Evolutionary conservation across 345 rosid species (phyloP), one percentile per base, ranked within the genome.

Genomic region (Laguncularia racemosa): DNA sequence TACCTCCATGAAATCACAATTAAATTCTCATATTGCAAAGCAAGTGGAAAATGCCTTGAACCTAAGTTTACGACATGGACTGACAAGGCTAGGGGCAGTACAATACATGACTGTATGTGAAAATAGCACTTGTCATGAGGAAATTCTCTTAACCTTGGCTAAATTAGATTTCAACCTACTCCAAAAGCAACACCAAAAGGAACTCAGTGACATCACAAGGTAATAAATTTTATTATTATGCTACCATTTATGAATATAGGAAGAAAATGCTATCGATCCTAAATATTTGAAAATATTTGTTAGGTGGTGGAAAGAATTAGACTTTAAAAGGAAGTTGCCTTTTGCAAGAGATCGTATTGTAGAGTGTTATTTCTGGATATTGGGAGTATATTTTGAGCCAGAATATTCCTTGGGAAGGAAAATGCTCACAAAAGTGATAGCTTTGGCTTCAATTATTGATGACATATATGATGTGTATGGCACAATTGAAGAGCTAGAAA

Each of bases 401-500:
- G 3, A 68, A 8, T 65, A 23, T 14, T 15, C 38, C 1, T 14
- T 56, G 2, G 63, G 52, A 2, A 63, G 82, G 40, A 61, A 11
- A 12, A 20, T 67, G 0, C 2, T 62, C 0, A 61, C 74, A 45
- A 68, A 69, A 71, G 61, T 71, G 0, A 55, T 59, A 16, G 66
- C 57, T 3, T 14, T 67, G 44, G 2, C 50, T 12, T 57, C 70
- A 0, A 20, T 75, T 16, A 48, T 72, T 0, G 66, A 78, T 14
- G 70, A 68, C 52, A 65, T 51, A 2, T 75, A 52, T 23, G 76
- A 77, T 53, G 73, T 45, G 1, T 68, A 68, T 50, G 53, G 69
- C 1, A 75, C 67, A 18, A 15, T 46, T 20, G 72, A 78, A 16
- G 80, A 75, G 43, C 65, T 78, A 19, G 50, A 61, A n/a, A 59